Evolutionary conservation across 345 rosid species (phyloP), one percentile per base, ranked within the genome.

Genomic region (Kernera saxatilis): DNA sequence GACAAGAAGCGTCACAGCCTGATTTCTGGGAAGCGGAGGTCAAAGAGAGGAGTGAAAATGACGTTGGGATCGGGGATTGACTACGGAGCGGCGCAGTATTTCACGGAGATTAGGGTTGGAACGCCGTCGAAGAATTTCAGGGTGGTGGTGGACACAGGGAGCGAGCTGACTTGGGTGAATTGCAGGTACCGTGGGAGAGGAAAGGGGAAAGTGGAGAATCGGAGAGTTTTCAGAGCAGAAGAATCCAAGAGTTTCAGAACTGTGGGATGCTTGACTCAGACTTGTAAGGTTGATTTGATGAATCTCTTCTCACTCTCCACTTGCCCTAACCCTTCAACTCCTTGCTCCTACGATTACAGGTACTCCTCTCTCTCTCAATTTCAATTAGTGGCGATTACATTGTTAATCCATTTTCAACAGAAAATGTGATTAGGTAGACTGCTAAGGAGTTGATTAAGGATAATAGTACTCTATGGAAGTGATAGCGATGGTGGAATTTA

Each of bases 291-390:
- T 58, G 88, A 82, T 49, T 68, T 88, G 67, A 36, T 45, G 71
- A 50, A 79, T 55, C 86, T 84, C 41, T 85, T 85, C 84, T 83
- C 88, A 18, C 84, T 88, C 36, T 21, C 80, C 1, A 26, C 54
- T 35, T 88, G 93, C 48, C 87, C 87, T 29, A 67, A 69, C 10
- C 86, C 90, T 27, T 46, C 66, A 0, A 39, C 78, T 33, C 91
- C 91, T 2, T 86, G 94, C 57, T 71, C 87, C 32, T 88, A 81
- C 26, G 87, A 86, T 61, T 86, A 79, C 81, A 84, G 87, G 93
- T 85, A 78, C 32, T 46, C 4, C 51, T 35, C n/a, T n/a, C n/a
- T n/a, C n/a, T n/a, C n/a, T n/a, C 17, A 25, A 1, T 39, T 8
- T 73, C 9, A 9, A 12, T 25, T 46, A 7, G 22, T 53, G 13